These are phyloP conservation scores for Acanthamoeba healyi DNA, from an alignment of 208 protist species.

Conservation along the genomic window DNA sequence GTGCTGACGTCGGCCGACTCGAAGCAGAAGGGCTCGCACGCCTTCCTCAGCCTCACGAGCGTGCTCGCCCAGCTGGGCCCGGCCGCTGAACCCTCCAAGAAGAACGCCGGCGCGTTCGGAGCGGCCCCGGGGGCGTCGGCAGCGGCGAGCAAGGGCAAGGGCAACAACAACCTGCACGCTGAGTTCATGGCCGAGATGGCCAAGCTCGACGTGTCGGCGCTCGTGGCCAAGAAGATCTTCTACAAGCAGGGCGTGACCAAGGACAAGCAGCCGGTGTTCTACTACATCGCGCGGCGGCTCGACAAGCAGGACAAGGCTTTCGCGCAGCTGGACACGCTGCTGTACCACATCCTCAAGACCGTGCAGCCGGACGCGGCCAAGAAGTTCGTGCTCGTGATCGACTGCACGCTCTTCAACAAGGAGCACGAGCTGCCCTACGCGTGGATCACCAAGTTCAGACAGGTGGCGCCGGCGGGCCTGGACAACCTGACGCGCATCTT, in stretches of 20 bases:
- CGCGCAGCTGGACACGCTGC: not conserved
- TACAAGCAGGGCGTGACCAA: conserved; percentile 80
- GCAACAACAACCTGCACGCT: not conserved
- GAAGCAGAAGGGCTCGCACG: not conserved
- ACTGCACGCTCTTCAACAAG: conserved; percentile 76
- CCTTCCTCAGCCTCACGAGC: conserved; percentile 30
- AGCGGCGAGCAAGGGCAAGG: not conserved
- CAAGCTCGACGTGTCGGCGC: not conserved
- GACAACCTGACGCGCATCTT: conserved; percentile 68
- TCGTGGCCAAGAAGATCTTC: conserved; percentile 79
- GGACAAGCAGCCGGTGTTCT: conserved; percentile 80
- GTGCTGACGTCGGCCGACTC: not conserved
- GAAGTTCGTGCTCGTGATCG: conserved; percentile 81
- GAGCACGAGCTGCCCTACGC: conserved; percentile 80
- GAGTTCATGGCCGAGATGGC: conserved; percentile 59
- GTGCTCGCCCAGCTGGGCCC: conserved; percentile 79
- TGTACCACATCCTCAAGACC: conserved; percentile 83
- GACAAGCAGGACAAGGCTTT: conserved; percentile 13
- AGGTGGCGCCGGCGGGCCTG: conserved; percentile 69
- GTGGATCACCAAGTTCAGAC: conserved; percentile 83
- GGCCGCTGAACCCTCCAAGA: conserved; percentile 74
- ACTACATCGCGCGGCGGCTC: conserved; percentile 78
- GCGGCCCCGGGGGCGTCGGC: not conserved
- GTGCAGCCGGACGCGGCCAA: conserved; percentile 63
- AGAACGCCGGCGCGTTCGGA: not conserved